Conservation (phyloP, 768 basidiomycete genomes). For the Cystoderma amianthinum region DNA sequence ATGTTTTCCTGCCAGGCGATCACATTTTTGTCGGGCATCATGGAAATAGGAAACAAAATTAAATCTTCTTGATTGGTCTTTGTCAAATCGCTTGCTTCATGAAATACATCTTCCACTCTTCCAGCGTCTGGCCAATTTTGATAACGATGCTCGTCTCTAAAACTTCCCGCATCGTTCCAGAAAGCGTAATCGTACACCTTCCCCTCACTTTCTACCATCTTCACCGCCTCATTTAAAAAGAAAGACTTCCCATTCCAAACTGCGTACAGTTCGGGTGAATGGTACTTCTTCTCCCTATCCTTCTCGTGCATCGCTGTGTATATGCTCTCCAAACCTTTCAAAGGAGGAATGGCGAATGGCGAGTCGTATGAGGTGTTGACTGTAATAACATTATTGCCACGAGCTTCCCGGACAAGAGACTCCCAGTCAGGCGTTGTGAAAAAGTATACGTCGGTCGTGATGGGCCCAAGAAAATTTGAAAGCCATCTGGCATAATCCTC, state of each 20-base stretch:
- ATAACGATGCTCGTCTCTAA: constrained; percentile 36
- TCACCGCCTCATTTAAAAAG: constrained; percentile 35
- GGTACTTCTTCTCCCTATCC: constrained; percentile 35
- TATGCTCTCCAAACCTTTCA: constrained; percentile 18
- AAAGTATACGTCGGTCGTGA: constrained; percentile 48
- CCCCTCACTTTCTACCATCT: constrained; percentile 14
- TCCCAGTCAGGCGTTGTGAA: constrained; percentile 37
- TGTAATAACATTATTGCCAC: constrained; percentile 23
- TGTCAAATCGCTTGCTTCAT: constrained; percentile 21
- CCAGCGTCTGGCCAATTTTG: constrained; percentile 37
- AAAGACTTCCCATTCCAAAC: constrained; percentile 52
- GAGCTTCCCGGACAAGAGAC: constrained; percentile 19
- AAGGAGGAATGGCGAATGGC: constrained; percentile 42
- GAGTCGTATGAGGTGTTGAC: constrained; percentile 38
- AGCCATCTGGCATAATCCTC: constrained; percentile 41
- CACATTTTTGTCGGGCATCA: constrained; percentile 21
- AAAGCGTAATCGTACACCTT: constrained; percentile 45
- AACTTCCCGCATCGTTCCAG: constrained; percentile 53
- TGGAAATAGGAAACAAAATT: constrained; percentile 39
- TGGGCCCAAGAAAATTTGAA: constrained; percentile 28
- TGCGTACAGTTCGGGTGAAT: constrained; percentile 45
- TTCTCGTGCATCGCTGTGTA: constrained; percentile 35
- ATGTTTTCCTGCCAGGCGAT: constrained; percentile 32
- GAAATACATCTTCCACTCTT: constrained; percentile 33
- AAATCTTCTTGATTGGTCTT: constrained; percentile 29